Evolutionary conservation across 352 stramenopile genomes (phyloP), one percentile per base, ranked within the genome.

Genomic region (Globisporangium echinulatum): DNA sequence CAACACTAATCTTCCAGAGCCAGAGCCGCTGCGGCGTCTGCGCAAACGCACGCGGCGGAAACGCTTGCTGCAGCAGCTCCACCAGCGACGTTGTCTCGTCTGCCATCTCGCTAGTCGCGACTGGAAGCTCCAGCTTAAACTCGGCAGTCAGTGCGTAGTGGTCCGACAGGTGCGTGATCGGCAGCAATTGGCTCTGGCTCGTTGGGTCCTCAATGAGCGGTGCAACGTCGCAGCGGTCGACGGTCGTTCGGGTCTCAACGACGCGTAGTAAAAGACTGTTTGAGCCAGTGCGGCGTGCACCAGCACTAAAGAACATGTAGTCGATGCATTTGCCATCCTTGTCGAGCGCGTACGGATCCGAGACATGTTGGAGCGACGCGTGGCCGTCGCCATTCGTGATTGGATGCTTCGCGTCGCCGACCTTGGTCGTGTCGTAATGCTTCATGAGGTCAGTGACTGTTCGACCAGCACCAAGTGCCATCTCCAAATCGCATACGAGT

Each of bases 291-390:
- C 51, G 58, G 11, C 67, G 68, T 17, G 76, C 71, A 0, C 67
- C 67, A 0, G 80, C 72, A 48, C 79, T 77, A 65, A 87, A 87
- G 58, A 93, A 91, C 70, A 93, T 81, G 64, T 90, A 93, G 72
- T 93, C 84, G 58, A 93, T 93, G 63, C 84, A 93, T 58, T 93
- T 93, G 69, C 84, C 84, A 54, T 87, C 71, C 46, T 80, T 83
- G 9, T 87, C 65, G 1, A 53, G 67, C 1, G 68, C 75, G 8
- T 74, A 52, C 38, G 79, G 69, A 38, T 88, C 71, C 43, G 46
- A 67, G 38, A 53, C 65, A 58, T 91, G 84, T 10, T 76, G 52
- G 19, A 93, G 75, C 59, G 64, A 69, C 10, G 78, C 81, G 62
- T 93, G 84, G 17, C 84, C 84, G 53, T 93, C 77, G 49, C 79